Evolutionary conservation across 2,329 filamentous ascomycete genomes (phyloP), one percentile per base, ranked within the genome.

Genomic region (Colletotrichum navitas): DNA sequence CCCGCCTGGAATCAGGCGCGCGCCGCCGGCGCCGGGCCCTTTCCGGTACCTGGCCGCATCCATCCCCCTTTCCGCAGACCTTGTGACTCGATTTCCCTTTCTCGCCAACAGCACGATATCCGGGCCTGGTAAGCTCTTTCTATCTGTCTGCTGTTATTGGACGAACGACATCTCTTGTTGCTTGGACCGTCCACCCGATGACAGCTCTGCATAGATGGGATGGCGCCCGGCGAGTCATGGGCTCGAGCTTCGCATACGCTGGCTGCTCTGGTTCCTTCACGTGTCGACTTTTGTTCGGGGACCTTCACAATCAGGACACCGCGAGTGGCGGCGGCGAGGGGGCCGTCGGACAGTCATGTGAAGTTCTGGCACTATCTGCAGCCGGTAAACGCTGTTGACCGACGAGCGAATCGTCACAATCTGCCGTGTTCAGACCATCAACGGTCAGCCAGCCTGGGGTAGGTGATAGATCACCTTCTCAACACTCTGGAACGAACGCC

Each of bases 111-210:
- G 14, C n/a, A 4, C 36, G 21, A 51, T 26, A 63, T 63, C 58
- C 8, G 68, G 67, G 49, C 59, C 54, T 68, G 65, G 43, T 24
- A 47, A 24, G 21, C 10, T 24, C 10, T 7, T 24, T 39, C 21
- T 54, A 63, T 55, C 29, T 54, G 54, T 45, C 36, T 26, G 34
- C 18, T 16, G 59, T 29, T 24, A 71, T 68, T 68, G 68, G 65
- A 71, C 45, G 65, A 68, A 68, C 59, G 59, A 51, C 14, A 29
- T 29, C 6, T 68, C 36, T 52, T 43, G 47, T 29, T 59, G 68
- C 58, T 63, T 52, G 43, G 64, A 55, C 65, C 59, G 32, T 45
- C 34, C 18, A 24, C 12, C 14, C 8, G 58, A 34, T 68, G 43
- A 26, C 68, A 63, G 39, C 51, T 21, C 36, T 39, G 26, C 14